A percentile compares a stretch with the other conserved stretches of the same genome.
These are phyloP conservation scores for Ascochyta lentis DNA, from an alignment of 2,329 filamentous ascomycete genomes.

Conservation along the genomic window DNA sequence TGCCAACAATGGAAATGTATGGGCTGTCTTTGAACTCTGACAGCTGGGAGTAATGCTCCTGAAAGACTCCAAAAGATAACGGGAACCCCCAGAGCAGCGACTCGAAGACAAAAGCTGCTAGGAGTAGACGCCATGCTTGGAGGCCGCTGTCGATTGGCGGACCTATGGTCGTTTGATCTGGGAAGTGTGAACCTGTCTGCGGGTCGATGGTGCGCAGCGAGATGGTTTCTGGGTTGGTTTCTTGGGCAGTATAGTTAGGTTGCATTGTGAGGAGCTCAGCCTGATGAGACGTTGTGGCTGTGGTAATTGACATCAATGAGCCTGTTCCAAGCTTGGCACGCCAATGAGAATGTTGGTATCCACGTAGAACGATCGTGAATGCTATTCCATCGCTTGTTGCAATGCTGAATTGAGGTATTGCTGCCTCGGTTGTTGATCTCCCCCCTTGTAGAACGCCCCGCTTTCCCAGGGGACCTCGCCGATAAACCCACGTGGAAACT, in stretches of 20 bases:
- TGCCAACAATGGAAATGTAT: slow-evolving; percentile 27
- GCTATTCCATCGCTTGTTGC: background rate
- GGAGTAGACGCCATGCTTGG: slow-evolving; percentile 58
- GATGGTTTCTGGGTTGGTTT: background rate
- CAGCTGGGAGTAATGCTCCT: slow-evolving; percentile 26
- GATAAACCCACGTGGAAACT: slow-evolving; percentile 1
- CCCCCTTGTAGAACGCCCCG: background rate
- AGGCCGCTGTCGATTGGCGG: slow-evolving; percentile 23
- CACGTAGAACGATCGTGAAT: background rate
- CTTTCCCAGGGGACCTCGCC: background rate
- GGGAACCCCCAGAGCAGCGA: slow-evolving; percentile 50
- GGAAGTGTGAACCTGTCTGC: background rate
- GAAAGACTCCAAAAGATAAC: slow-evolving; percentile 34
- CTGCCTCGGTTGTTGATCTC: slow-evolving; percentile 14
- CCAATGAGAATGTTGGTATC: background rate
- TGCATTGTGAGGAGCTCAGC: background rate
- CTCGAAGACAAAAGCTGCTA: slow-evolving; percentile 59
- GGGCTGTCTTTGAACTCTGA: slow-evolving; percentile 17
- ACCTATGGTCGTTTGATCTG: slow-evolving; percentile 3
- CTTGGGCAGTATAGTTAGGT: background rate
- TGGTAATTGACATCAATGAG: background rate
- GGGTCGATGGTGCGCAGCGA: background rate
- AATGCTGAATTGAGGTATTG: background rate
- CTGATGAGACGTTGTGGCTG: background rate
- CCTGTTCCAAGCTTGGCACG: background rate